These are phyloP conservation scores for Candolleomyces eurysporus DNA, from an alignment of 768 basidiomycete genomes.

Conservation along the genomic window DNA sequence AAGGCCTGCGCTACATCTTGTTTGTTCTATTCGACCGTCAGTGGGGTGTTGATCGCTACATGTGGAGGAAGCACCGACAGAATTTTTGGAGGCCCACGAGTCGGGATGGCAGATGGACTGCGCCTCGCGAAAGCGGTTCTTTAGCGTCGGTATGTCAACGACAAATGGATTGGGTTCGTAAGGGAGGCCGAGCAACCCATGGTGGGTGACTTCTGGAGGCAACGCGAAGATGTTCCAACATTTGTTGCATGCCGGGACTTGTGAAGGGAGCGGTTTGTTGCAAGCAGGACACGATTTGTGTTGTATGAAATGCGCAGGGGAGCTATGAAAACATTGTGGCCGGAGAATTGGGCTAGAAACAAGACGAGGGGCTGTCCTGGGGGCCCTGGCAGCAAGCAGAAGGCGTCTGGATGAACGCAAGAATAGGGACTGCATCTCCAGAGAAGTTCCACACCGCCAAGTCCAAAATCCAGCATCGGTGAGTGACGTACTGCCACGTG, in stretches of 20 bases:
- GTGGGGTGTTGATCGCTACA: constrained; percentile 5
- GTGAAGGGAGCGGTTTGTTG: constrained; percentile 52
- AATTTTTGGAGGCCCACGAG: constrained; percentile 68
- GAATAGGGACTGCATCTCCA: constrained; percentile 1
- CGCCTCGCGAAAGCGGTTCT: constrained; percentile 62
- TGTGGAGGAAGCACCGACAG: constrained; percentile 37
- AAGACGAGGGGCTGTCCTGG: neutral
- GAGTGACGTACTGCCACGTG: constrained; percentile 1
- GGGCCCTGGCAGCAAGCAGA: neutral
- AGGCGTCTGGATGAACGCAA: constrained; percentile 1
- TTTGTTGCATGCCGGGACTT: constrained; percentile 71
- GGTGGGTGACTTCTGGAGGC: constrained; percentile 53
- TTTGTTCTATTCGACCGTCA: constrained; percentile 39
- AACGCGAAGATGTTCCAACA: constrained; percentile 69
- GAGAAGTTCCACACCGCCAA: no score
- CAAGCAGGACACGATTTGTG: constrained; percentile 58
- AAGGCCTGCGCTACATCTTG: constrained; percentile 59
- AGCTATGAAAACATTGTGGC: neutral
- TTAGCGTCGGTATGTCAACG: constrained; percentile 60
- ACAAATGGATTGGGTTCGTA: constrained; percentile 67
- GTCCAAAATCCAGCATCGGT: neutral
- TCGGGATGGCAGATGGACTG: constrained; percentile 87
- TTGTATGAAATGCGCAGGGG: neutral
- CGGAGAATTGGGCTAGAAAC: neutral
- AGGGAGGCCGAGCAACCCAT: constrained; percentile 67